A percentile compares a stretch with the other conserved stretches of the same genome.
phyloP scores from a whole-genome alignment of 169 alveolate genomes.

The Plasmodium vinckei region DNA sequence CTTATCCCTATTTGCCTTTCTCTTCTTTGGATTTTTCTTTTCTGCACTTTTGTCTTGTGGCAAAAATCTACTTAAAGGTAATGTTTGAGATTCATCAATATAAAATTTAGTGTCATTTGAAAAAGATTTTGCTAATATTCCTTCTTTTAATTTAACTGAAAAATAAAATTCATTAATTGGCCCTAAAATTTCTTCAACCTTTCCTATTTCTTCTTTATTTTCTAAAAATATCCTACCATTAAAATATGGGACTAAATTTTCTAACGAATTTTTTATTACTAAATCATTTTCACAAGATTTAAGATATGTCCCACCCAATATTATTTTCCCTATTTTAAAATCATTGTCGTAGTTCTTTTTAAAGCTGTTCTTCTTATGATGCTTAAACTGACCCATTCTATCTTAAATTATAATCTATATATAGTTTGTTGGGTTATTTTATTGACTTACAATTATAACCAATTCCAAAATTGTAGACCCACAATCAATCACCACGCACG shows the following conservation, averaged over 20 bases:
- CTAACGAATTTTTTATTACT: conserved; percentile 89
- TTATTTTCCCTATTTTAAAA: conserved; percentile 53
- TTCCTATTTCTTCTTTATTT: conserved; percentile 95
- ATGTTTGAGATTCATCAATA: conserved; percentile 88
- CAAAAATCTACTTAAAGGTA: conserved; percentile 90
- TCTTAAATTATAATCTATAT: no score
- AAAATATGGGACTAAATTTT: conserved; percentile 94
- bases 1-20: conserved; percentile 78
- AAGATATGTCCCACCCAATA: conserved; percentile 90
- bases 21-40: conserved; percentile 78
- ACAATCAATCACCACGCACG: no score
- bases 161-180: conserved; percentile 92
- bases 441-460: no score
- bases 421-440: no score
- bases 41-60: conserved; percentile 76
- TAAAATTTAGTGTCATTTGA: conserved; percentile 84
- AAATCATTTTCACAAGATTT: conserved; percentile 94
- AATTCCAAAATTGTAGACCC: no score
- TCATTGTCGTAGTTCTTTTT: conserved; percentile 36
- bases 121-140: conserved; percentile 90
- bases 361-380: conserved; percentile 18
- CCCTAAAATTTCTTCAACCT: conserved; percentile 96
- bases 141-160: conserved; percentile 90
- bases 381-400: conserved; percentile 47
- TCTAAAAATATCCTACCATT: conserved; percentile 95